Conservation (phyloP, 2,329 filamentous ascomycete genomes). For the Clarireedia monteithiana region DNA sequence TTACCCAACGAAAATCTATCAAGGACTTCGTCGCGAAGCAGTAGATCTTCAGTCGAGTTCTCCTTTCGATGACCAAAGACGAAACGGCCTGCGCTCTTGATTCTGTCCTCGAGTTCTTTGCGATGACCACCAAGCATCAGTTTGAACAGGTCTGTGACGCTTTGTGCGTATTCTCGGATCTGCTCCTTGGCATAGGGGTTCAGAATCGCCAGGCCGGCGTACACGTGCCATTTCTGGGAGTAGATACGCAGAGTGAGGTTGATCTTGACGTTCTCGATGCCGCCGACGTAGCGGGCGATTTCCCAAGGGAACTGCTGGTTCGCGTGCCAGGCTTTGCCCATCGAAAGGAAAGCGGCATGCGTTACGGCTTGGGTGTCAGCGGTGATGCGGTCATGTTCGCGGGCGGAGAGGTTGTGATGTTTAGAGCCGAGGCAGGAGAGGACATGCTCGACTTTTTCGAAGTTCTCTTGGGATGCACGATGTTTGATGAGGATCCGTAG, state of each 20-base stretch:
- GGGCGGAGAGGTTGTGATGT: conserved; percentile 78
- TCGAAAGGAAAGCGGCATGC: conserved; percentile 91
- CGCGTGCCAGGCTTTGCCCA: conserved; percentile 97
- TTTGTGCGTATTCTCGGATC: conserved; percentile 88
- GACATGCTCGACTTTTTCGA: conserved; percentile 71
- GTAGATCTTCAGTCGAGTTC: conserved; percentile 52
- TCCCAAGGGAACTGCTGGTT: conserved; percentile 97
- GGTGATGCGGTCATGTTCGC: conserved; percentile 91
- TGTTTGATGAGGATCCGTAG: conserved; percentile 75
- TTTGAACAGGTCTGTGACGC: conserved; percentile 91
- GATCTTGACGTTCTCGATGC: conserved; percentile 98
- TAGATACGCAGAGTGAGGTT: conserved; percentile 97
- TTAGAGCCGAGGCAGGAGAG: conserved; percentile 79
- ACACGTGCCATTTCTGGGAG: conserved; percentile 98
- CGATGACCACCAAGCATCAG: conserved; percentile 85
- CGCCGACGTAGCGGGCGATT: conserved; percentile 86
- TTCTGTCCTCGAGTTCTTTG: conserved; percentile 63
- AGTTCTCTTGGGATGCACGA: conserved; percentile 68
- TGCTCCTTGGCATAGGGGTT: conserved; percentile 89
- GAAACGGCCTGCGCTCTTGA: conserved; percentile 70
- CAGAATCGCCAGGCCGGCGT: conserved; percentile 91
- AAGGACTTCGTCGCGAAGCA: conserved; percentile 73
- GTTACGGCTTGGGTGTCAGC: conserved; percentile 98
- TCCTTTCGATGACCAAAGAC: conserved; percentile 51
- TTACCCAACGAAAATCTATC: conserved; percentile 82